phyloP scores from a whole-genome alignment of 225 moss, liverwort and hornwort genomes.

The Asterella californica region DNA sequence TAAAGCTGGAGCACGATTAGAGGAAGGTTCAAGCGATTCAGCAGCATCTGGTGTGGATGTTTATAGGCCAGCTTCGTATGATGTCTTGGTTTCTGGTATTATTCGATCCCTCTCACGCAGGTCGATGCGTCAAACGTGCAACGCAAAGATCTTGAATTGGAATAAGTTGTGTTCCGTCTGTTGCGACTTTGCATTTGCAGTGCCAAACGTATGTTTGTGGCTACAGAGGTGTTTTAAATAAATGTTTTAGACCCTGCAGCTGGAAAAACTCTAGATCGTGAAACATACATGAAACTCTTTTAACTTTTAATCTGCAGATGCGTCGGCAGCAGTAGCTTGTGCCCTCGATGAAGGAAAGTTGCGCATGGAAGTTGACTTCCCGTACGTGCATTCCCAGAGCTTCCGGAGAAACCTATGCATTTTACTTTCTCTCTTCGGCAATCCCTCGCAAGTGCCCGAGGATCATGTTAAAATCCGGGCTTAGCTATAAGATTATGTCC shows the following conservation, averaged over 20 bases:
- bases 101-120: neutral
- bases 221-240: neutral
- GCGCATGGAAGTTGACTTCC: slow-evolving; percentile 89
- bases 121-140: neutral
- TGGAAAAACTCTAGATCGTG: neutral
- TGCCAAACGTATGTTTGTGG: too few relatives aligned
- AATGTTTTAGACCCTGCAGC: neutral
- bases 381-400: slow-evolving; percentile 33
- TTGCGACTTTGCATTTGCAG: neutral
- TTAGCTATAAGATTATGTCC: neutral
- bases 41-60: slow-evolving; percentile 63
- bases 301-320: slow-evolving; percentile 42
- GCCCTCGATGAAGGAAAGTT: slow-evolving; percentile 59
- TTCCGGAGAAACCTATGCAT: neutral
- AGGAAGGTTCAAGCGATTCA: slow-evolving; percentile 40
- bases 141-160: neutral
- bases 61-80: slow-evolving; percentile 81
- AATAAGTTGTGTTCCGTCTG: neutral
- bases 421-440: neutral
- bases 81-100: slow-evolving; percentile 47
- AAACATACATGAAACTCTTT: neutral
- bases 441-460: neutral
- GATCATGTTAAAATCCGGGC: neutral
- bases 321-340: slow-evolving; percentile 59
- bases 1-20: slow-evolving; percentile 30